phyloP scores from a whole-genome alignment of 768 basidiomycete species.

The Collybiopsis luxurians region DNA sequence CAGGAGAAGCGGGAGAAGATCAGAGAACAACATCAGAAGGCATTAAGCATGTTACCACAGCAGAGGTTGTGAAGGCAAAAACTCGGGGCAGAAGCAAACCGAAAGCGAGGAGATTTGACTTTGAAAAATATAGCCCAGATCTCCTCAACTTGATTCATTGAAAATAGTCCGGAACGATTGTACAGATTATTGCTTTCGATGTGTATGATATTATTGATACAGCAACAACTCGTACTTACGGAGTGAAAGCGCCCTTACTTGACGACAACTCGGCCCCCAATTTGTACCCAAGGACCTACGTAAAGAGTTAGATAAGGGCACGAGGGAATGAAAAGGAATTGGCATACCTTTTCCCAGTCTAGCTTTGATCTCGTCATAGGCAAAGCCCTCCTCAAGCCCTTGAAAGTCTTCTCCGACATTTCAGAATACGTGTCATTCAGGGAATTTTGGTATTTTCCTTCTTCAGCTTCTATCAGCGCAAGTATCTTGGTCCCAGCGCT shows the following conservation, averaged over 20 bases:
- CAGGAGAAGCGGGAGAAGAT: too few relatives aligned
- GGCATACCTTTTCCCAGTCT: slow-evolving; percentile 88
- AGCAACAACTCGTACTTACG: neutral
- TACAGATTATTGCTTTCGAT: neutral
- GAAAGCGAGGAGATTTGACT: neutral
- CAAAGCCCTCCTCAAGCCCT: slow-evolving; percentile 82
- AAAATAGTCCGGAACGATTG: neutral
- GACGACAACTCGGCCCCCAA: slow-evolving; percentile 74
- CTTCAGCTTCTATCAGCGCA: slow-evolving; percentile 79
- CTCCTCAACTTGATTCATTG: neutral
- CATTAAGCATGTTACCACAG: too few relatives aligned
- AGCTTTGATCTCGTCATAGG: slow-evolving; percentile 92
- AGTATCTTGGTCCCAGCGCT: slow-evolving; percentile 69
- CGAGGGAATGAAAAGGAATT: neutral
- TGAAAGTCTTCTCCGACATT: slow-evolving; percentile 94
- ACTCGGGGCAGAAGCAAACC: neutral
- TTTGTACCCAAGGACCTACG: slow-evolving; percentile 58
- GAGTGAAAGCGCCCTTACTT: slow-evolving; percentile 53
- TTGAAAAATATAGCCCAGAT: neutral
- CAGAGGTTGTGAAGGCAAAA: too few relatives aligned
- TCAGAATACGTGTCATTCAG: slow-evolving; percentile 82
- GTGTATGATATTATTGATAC: neutral
- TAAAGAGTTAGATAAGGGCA: neutral
- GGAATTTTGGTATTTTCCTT: slow-evolving; percentile 74
- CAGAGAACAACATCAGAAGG: too few relatives aligned